Evolutionary conservation across 78 protist species (phyloP), one percentile per base, ranked within the genome.

Genomic region (Dictyostelium brefeldianum): DNA sequence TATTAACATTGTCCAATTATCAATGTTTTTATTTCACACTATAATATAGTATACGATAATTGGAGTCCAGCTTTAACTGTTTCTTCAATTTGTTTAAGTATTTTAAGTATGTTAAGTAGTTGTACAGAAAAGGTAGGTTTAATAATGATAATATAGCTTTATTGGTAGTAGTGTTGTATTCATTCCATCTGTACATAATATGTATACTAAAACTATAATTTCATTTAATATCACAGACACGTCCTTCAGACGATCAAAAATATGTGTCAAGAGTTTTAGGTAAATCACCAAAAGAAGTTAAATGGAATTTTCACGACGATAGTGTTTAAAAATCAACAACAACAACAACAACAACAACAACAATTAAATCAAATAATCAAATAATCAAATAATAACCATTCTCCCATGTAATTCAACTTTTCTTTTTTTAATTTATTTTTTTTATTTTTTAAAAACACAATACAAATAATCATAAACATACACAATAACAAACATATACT

Each of bases 41-140:
- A 36, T 36, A 36, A 36, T 36, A 51, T 51, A 87, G 93, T 96
- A 59, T 96, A 96, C 64, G 96, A 96, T 70, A 20, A 50, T 31
- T 96, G 97, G 97, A 65, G 89, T 6, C 97, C 97, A 10, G 97
- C 94, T 25, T 67, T 96, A 53, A 91, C 95, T 27, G 97, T 92
- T 36, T 80, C 79, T 46, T 77, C 96, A n/a, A 51, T 96, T 65
- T 90, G 96, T 78, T 53, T 91, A 36, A 79, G 92, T 81, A 93
- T 96, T 36, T 36, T 74, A 51, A 89, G 95, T 62, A 96, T 96
- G 97, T 77, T 96, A 20, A 70, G 89, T 48, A 78, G 92, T 69
- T 71, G 90, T 41, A 91, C 90, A n/a, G 90, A 91, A 78, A 91
- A 81, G 54, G 80, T 51, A 51, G 2, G 75, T 65, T 65, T 29